Conservation (phyloP, 495 filamentous ascomycete genomes). For the Rhypophila decipiens region DNA sequence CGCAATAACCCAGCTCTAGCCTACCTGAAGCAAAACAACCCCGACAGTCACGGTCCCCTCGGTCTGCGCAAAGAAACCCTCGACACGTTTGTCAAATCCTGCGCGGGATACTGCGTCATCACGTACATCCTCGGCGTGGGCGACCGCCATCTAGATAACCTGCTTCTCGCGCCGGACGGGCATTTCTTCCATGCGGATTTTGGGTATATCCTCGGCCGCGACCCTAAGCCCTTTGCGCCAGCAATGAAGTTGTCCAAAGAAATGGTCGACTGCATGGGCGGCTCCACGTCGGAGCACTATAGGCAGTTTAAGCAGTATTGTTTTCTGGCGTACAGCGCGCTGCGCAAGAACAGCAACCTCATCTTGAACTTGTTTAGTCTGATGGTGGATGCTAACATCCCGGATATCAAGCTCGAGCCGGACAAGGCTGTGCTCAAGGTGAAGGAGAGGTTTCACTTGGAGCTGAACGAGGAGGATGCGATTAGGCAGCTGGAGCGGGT, state of each 20-base stretch:
- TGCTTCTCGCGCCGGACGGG: constrained; percentile 81
- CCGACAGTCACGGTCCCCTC: constrained; percentile 72
- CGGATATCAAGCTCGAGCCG: constrained; percentile 85
- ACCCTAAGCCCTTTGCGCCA: constrained; percentile 95
- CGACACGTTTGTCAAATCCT: constrained; percentile 93
- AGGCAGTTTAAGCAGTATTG: constrained; percentile 87
- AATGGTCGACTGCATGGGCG: constrained; percentile 99
- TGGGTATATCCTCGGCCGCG: constrained; percentile 93
- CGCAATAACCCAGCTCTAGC: constrained; percentile 65
- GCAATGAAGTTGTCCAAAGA: constrained; percentile 95
- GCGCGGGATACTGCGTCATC: constrained; percentile 97
- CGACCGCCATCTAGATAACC: constrained; percentile 92
- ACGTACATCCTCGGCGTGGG: constrained; percentile 98
- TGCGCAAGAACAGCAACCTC: constrained; percentile 81
- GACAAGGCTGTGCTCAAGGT: constrained; percentile 93
- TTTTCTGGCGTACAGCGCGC: constrained; percentile 87
- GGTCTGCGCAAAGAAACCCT: constrained; percentile 88
- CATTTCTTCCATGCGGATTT: constrained; percentile 99
- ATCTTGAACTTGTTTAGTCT: constrained; percentile 95
- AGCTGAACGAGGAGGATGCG: constrained; percentile 90
- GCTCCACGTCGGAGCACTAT: constrained; percentile 69
- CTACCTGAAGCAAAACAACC: constrained; percentile 86
- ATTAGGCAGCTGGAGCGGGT: constrained; percentile 78
- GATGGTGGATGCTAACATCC: constrained; percentile 97
- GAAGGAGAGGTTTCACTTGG: constrained; percentile 85